These are phyloP conservation scores for Nicotiana attenuata DNA, from an alignment of 257 asterid genomes.

Conservation along the genomic window DNA sequence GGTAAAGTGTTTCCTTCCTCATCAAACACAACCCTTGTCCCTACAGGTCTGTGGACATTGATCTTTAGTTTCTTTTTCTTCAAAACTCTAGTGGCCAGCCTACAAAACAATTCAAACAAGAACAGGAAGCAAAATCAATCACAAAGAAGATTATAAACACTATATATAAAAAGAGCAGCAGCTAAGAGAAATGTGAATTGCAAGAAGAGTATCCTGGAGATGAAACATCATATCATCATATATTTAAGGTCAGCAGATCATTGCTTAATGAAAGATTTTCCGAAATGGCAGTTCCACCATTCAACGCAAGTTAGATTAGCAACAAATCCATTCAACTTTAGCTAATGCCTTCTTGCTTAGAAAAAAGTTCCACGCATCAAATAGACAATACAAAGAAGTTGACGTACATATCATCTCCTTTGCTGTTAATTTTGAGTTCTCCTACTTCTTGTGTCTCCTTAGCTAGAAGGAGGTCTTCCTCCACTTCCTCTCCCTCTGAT, in stretches of 20 bases:
- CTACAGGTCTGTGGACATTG: slow-evolving; percentile 78
- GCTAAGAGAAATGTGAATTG: background rate
- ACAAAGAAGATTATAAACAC: background rate
- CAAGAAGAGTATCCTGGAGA: background rate
- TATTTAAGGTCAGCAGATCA: background rate
- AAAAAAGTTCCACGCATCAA: background rate
- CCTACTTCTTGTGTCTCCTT: slow-evolving; percentile 31
- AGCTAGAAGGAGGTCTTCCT: slow-evolving; percentile 33
- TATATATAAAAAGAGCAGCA: background rate
- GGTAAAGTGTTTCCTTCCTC: slow-evolving; percentile 87
- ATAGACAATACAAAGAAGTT: background rate
- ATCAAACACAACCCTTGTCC: slow-evolving; percentile 89
- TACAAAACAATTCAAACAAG: slow-evolving; percentile 20
- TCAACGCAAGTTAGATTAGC: background rate
- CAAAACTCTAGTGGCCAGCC: slow-evolving; percentile 59
- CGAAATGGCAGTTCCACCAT: background rate
- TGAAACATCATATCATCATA: background rate
- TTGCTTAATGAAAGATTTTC: background rate
- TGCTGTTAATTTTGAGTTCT: slow-evolving; percentile 28
- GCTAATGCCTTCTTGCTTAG: background rate
- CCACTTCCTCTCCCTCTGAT: slow-evolving; percentile 30
- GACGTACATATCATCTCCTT: slow-evolving; percentile 41
- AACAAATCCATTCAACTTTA: background rate
- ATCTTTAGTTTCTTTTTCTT: slow-evolving; percentile 96
- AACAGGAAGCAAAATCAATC: background rate